Conservation (phyloP, 225 moss, liverwort and hornwort genomes). For the Asterella californica region DNA sequence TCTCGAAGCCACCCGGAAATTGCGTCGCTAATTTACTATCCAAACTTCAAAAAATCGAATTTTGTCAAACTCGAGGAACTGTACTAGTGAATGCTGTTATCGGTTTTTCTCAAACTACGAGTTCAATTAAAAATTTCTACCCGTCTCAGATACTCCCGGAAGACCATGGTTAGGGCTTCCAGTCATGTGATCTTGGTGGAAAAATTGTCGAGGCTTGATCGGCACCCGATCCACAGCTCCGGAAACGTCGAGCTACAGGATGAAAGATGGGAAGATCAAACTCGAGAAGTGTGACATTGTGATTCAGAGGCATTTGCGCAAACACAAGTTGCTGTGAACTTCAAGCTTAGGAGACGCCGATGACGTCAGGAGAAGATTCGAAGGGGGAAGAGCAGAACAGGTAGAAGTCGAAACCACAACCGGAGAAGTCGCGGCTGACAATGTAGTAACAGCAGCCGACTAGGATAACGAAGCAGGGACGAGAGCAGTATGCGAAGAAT, state of each 20-base stretch:
- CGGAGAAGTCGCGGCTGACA: neutral
- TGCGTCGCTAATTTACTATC: neutral
- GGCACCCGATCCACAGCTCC: neutral
- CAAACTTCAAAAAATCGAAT: too few species aligned
- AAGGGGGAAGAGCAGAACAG: neutral
- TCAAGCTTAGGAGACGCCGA: neutral
- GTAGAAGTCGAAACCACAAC: neutral
- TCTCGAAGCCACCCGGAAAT: neutral
- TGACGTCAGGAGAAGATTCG: too few species aligned
- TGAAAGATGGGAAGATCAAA: neutral
- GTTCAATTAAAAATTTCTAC: conserved; percentile 1
- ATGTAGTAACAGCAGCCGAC: neutral
- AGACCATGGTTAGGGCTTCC: neutral
- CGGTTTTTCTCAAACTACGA: neutral
- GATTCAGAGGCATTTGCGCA: neutral
- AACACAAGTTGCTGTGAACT: neutral
- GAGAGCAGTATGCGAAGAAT: neutral
- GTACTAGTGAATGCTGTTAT: neutral
- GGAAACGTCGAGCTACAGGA: conserved; percentile 1
- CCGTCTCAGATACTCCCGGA: neutral
- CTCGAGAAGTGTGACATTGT: neutral
- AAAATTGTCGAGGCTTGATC: neutral
- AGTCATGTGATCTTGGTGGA: neutral
- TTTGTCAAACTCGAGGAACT: neutral
- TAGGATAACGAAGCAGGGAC: neutral